Conservation (phyloP, 1,284 basidiomycete species). For the Phlebopus sp. region DNA sequence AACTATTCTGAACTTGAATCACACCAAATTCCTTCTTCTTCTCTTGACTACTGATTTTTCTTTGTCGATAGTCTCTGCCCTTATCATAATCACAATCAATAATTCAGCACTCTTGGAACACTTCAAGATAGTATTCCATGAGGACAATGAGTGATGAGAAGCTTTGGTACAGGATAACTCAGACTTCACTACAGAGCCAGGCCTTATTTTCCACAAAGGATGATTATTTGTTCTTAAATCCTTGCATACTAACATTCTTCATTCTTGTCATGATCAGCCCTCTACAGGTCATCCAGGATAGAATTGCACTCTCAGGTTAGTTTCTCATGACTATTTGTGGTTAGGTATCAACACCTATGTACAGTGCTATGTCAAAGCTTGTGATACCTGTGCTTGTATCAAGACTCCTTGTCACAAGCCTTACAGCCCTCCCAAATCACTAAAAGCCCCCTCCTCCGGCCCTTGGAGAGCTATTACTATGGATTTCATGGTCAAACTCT, state of each 20-base stretch:
- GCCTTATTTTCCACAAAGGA: conserved; percentile 34
- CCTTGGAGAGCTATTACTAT: conserved; percentile 36
- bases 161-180: conserved; percentile 24
- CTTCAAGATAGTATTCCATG: conserved; percentile 26
- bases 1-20: conserved; percentile 20
- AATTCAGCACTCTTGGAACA: conserved; percentile 29
- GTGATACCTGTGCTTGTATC: conserved; percentile 24
- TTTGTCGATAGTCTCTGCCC: conserved; percentile 28
- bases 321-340: conserved; percentile 24
- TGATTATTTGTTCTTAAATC: conserved; percentile 37
- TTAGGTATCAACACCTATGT: conserved; percentile 20
- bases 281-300: conserved; percentile 24
- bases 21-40: conserved; percentile 14
- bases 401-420: conserved; percentile 25
- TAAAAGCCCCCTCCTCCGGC: conserved; percentile 29
- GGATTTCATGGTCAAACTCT: conserved; percentile 32
- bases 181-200: conserved; percentile 26
- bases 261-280: no score
- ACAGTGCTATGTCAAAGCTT: conserved; percentile 20
- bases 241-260: conserved; percentile 28
- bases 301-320: conserved; percentile 11
- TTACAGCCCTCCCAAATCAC: conserved; percentile 28
- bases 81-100: conserved; percentile 30
- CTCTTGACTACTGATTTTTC: no score
- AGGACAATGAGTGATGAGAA: conserved; percentile 32